These are phyloP conservation scores for Apiospora phragmitis DNA, from an alignment of 2,329 filamentous ascomycete genomes.

Conservation along the genomic window DNA sequence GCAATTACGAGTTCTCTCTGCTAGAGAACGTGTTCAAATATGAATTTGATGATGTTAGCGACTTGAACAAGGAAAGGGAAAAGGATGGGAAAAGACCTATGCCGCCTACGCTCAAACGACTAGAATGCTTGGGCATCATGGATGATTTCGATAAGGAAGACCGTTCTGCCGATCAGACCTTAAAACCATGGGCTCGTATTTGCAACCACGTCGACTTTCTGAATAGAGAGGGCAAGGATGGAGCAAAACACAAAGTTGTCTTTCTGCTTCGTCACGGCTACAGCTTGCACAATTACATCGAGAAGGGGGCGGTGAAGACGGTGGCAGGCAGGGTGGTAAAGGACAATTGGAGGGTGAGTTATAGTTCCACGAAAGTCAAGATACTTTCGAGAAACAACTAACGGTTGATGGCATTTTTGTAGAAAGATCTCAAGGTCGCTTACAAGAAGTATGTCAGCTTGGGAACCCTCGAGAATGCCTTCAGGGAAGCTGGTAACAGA, in stretches of 20 bases:
- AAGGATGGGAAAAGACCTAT: no score
- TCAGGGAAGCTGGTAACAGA: background rate
- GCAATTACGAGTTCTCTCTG: constrained; percentile 2
- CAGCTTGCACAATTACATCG: constrained; percentile 18
- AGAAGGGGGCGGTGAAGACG: background rate
- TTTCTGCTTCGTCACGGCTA: constrained; percentile 17
- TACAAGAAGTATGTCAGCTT: background rate
- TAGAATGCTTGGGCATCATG: background rate
- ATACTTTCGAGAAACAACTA: background rate
- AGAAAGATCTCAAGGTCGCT: background rate
- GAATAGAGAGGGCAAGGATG: constrained; percentile 6
- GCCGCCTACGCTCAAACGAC: background rate
- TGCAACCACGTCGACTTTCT: constrained; percentile 10
- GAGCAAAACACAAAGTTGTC: constrained; percentile 17
- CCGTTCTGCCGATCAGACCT: background rate
- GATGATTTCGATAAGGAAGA: background rate
- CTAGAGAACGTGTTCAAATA: constrained; percentile 6
- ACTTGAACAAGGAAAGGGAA: background rate
- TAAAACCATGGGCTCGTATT: constrained; percentile 13
- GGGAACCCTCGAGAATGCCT: background rate
- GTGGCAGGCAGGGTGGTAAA: background rate
- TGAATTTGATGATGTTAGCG: background rate
- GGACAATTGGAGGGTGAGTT: constrained; percentile 15
- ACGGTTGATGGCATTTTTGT: background rate
- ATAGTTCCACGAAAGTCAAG: background rate